Percentiles rank a stretch among this genome's conserved stretches.
Conservation (phyloP, 2,329 filamentous ascomycete species). For the Colletotrichum plurivorum region DNA sequence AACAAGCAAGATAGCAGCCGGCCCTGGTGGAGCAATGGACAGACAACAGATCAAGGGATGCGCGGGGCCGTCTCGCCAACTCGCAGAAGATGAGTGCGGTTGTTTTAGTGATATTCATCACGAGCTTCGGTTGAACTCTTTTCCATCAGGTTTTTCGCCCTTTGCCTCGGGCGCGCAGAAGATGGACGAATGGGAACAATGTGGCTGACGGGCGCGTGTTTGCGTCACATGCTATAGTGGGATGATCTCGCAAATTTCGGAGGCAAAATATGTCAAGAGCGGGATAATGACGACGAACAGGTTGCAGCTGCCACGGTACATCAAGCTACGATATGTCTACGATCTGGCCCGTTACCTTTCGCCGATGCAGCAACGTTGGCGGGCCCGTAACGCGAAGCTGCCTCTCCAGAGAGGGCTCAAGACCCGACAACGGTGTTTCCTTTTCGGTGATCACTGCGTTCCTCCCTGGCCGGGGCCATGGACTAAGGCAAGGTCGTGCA, state of each 20-base stretch:
- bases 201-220: slow-evolving; percentile 16
- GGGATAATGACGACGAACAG: neutral
- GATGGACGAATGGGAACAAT: neutral
- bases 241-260: slow-evolving; percentile 12
- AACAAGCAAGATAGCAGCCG: neutral
- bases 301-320: neutral
- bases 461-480: neutral
- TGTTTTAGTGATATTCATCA: neutral
- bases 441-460: neutral
- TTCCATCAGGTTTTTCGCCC: neutral
- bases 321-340: neutral
- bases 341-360: slow-evolving; percentile 4
- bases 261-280: neutral
- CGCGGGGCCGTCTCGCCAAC: neutral
- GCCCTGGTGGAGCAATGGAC: neutral
- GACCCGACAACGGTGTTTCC: neutral
- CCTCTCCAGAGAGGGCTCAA: no score
- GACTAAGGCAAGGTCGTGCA: slow-evolving; percentile 17
- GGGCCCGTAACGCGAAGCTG: no score
- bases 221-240: slow-evolving; percentile 25
- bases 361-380: neutral
- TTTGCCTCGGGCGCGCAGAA: slow-evolving; percentile 1
- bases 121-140: neutral
- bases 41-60: neutral
- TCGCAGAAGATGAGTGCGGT: neutral